These are phyloP conservation scores for Wickerhamomyces chaumierensis DNA, from an alignment of 805 yeast genomes.

Conservation along the genomic window DNA sequence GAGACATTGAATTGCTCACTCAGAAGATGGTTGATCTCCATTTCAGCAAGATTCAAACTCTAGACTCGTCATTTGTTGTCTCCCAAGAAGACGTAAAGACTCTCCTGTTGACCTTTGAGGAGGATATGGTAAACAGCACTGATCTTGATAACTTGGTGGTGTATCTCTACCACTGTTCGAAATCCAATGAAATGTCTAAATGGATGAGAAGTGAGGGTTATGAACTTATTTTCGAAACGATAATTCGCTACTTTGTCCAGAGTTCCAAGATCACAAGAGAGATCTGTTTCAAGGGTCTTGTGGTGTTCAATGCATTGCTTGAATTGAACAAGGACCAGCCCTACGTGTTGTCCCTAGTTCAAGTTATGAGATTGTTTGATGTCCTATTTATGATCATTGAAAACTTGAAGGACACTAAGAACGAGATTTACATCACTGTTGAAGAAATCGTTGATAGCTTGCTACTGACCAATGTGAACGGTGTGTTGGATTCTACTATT, in stretches of 20 bases:
- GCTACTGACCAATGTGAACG: no score
- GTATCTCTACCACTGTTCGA: constrained; percentile 9
- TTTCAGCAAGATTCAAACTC: no score
- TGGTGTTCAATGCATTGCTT: constrained; percentile 15
- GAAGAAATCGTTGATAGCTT: constrained; percentile 18
- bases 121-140: constrained; percentile 6
- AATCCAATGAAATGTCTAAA: constrained; percentile 3
- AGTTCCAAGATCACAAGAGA: constrained; percentile 14
- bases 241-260: constrained; percentile 12
- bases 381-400: constrained; percentile 15
- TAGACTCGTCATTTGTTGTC: not conserved
- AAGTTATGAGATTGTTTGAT: constrained; percentile 10
- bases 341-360: constrained; percentile 2
- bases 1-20: constrained; percentile 5
- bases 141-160: constrained; percentile 12
- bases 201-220: constrained; percentile 16
- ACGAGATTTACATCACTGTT: constrained; percentile 14
- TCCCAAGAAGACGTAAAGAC: constrained; percentile 1
- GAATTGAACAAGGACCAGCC: constrained; percentile 10
- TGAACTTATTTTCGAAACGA: constrained; percentile 3
- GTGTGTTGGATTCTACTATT: constrained; percentile 8
- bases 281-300: constrained; percentile 17
- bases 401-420: constrained; percentile 13
- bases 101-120: constrained; percentile 4
- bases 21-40: not conserved